These are phyloP conservation scores for Aspergillus niger DNA, from an alignment of 2,329 filamentous ascomycete species.

Conservation along the genomic window DNA sequence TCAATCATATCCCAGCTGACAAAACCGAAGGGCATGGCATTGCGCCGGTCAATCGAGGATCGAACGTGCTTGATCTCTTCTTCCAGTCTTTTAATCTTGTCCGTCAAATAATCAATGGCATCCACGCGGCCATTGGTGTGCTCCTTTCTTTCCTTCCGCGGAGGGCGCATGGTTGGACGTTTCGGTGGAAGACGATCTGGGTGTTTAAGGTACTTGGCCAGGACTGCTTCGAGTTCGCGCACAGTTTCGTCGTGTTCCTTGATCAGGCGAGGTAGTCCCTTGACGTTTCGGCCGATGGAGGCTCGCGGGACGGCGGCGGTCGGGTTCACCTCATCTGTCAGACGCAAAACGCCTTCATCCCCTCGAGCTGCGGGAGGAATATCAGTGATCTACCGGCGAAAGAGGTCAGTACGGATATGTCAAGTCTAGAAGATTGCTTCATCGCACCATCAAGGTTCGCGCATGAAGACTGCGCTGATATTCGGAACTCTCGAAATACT, in stretches of 20 bases:
- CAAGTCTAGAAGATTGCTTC: background rate
- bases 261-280: constrained; percentile 82
- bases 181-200: constrained; percentile 75
- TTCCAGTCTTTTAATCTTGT: constrained; percentile 81
- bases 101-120: constrained; percentile 89
- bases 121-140: constrained; percentile 75
- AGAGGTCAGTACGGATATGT: background rate
- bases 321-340: constrained; percentile 79
- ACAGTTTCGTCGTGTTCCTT: constrained; percentile 80
- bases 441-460: constrained; percentile 56
- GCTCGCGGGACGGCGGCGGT: constrained; percentile 77
- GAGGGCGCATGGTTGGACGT: constrained; percentile 76
- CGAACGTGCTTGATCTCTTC: constrained; percentile 81
- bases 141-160: constrained; percentile 74
- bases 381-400: constrained; percentile 67
- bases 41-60: constrained; percentile 78
- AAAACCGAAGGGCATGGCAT: constrained; percentile 89
- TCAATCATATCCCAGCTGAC: constrained; percentile 88
- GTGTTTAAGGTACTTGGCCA: constrained; percentile 89
- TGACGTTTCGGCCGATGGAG: constrained; percentile 87
- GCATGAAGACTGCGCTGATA: constrained; percentile 88
- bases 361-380: constrained; percentile 74
- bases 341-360: constrained; percentile 82
- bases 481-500: constrained; percentile 81
- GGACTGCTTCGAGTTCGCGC: constrained; percentile 74